phyloP scores from a whole-genome alignment of 1,284 basidiomycete species.

The Irpex sp. region DNA sequence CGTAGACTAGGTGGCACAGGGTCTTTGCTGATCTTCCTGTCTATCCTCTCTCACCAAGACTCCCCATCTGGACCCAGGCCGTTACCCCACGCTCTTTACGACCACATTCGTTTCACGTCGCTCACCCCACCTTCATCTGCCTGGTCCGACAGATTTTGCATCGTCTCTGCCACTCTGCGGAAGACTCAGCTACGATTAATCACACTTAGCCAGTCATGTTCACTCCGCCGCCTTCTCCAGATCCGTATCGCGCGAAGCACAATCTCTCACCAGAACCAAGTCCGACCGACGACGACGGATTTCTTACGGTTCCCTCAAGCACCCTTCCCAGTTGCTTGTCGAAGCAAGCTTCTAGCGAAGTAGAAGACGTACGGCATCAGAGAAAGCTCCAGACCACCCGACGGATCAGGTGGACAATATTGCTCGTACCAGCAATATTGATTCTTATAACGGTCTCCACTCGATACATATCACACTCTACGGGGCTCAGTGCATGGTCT shows the following conservation, averaged over 20 bases:
- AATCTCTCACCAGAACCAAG: conserved; percentile 5
- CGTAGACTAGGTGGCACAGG: neutral
- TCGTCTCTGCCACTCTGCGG: too few relatives aligned
- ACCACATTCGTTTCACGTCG: conserved; percentile 11
- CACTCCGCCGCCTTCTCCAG: conserved; percentile 49
- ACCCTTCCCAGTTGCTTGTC: neutral
- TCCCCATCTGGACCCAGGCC: neutral
- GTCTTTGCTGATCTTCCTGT: conserved; percentile 1
- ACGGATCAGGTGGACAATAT: conserved; percentile 43
- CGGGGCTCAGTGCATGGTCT: conserved; percentile 40
- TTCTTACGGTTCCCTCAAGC: neutral
- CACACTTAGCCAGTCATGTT: conserved; percentile 33
- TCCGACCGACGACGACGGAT: conserved; percentile 9
- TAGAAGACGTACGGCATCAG: neutral
- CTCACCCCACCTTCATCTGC: conserved; percentile 15
- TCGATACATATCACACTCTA: conserved; percentile 44
- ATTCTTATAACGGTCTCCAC: conserved; percentile 50
- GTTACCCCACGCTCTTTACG: conserved; percentile 13
- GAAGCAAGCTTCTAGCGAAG: neutral
- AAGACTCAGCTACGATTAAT: conserved; percentile 15
- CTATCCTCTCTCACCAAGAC: neutral
- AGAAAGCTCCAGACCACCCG: conserved; percentile 39
- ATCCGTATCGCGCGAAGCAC: conserved; percentile 18
- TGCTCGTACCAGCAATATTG: conserved; percentile 52
- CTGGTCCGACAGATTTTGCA: too few relatives aligned